A percentile compares a stretch with the other conserved stretches of the same genome.
These are phyloP conservation scores for Laburnicola sp. DNA, from an alignment of 2,329 filamentous ascomycete genomes.

Conservation along the genomic window DNA sequence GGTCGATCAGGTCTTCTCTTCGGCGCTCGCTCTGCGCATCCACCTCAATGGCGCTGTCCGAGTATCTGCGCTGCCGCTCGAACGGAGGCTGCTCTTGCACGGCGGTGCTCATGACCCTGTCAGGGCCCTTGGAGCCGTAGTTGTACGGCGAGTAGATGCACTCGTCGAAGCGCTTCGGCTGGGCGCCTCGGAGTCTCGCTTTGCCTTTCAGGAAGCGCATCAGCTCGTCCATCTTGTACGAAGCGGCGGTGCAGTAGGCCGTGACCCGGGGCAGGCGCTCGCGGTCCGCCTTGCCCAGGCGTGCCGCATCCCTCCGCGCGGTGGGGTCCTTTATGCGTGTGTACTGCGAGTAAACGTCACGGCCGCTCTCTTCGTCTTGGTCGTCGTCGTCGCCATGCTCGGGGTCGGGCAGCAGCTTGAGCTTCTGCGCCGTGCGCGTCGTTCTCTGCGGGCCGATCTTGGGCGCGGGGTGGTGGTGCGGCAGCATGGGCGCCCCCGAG, in stretches of 20 bases:
- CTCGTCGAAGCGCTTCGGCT: constrained; percentile 92
- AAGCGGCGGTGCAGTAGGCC: constrained; percentile 92
- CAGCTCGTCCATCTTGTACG: constrained; percentile 85
- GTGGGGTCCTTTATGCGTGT: constrained; percentile 97
- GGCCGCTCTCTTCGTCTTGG: constrained; percentile 81
- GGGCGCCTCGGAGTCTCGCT: constrained; percentile 73
- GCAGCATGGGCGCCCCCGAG: constrained; percentile 64
- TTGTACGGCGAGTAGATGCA: constrained; percentile 95
- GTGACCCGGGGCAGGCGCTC: constrained; percentile 87
- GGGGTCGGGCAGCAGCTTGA: constrained; percentile 93
- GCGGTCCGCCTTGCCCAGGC: constrained; percentile 90
- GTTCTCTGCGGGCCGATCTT: constrained; percentile 95
- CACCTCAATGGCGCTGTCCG: constrained; percentile 71
- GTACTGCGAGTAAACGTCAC: constrained; percentile 97
- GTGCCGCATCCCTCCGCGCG: constrained; percentile 85
- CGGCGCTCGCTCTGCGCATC: constrained; percentile 60
- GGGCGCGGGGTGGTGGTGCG: constrained; percentile 48
- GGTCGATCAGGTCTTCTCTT: constrained; percentile 66
- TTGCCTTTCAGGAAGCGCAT: constrained; percentile 90
- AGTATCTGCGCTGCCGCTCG: constrained; percentile 66
- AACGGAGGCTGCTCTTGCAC: constrained; percentile 32
- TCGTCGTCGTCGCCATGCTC: constrained; percentile 73
- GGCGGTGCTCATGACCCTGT: constrained; percentile 40
- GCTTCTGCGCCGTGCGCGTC: constrained; percentile 92
- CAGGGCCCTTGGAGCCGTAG: constrained; percentile 60